Conservation (phyloP, 345 rosid genomes). For the Brassica incana region DNA sequence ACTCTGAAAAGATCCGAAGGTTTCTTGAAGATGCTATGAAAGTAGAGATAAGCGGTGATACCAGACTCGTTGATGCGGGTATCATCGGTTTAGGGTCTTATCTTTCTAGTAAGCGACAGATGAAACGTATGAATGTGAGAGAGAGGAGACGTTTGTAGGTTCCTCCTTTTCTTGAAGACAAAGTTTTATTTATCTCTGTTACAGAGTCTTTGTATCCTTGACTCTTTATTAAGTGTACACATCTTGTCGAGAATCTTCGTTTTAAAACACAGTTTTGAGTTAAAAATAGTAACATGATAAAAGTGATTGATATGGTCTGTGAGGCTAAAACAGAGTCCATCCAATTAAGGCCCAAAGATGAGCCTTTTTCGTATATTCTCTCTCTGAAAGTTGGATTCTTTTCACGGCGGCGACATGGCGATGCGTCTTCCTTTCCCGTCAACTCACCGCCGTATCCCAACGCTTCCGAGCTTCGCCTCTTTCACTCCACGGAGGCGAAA, state of each 20-base stretch:
- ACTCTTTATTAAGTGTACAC: too few relatives aligned
- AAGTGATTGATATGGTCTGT: neutral
- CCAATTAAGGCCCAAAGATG: neutral
- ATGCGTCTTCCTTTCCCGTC: slow-evolving; percentile 23
- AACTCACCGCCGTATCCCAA: slow-evolving; percentile 20
- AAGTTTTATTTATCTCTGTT: slow-evolving; percentile 60
- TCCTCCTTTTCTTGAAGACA: slow-evolving; percentile 61
- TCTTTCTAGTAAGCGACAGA: slow-evolving; percentile 52
- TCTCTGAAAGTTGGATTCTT: slow-evolving; percentile 16
- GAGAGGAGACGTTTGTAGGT: slow-evolving; percentile 60
- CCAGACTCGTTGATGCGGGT: slow-evolving; percentile 69
- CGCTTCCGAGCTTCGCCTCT: slow-evolving; percentile 27
- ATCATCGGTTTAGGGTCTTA: slow-evolving; percentile 59
- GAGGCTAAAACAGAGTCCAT: neutral
- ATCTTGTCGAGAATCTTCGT: too few relatives aligned
- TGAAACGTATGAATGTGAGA: slow-evolving; percentile 60
- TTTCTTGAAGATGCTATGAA: slow-evolving; percentile 48
- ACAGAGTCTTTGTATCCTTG: too few relatives aligned
- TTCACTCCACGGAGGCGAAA: slow-evolving; percentile 34
- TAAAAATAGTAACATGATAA: neutral
- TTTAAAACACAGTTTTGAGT: too few relatives aligned
- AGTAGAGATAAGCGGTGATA: slow-evolving; percentile 57
- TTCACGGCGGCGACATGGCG: slow-evolving; percentile 28
- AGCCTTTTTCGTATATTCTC: neutral
- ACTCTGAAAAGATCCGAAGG: slow-evolving; percentile 35